phyloP scores from a whole-genome alignment of 2,329 filamentous ascomycete species.

The Monosporascus ibericus region DNA sequence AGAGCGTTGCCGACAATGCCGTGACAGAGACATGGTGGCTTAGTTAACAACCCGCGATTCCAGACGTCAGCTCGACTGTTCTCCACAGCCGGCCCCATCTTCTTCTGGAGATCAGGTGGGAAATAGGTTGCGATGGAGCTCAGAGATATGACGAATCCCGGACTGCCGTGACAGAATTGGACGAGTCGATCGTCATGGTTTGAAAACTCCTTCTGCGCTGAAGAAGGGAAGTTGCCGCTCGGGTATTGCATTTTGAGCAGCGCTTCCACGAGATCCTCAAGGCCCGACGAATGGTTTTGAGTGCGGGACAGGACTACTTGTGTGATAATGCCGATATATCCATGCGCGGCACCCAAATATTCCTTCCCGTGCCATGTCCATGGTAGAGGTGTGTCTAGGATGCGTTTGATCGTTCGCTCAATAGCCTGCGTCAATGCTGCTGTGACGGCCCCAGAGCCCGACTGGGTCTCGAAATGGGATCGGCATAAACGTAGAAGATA shows the following conservation, averaged over 20 bases:
- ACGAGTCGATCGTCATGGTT: constrained; percentile 33
- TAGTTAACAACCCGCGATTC: constrained; percentile 53
- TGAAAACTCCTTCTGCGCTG: constrained; percentile 27
- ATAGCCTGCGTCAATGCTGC: constrained; percentile 46
- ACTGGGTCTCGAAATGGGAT: constrained; percentile 1
- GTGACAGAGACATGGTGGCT: constrained; percentile 61
- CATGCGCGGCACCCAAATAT: constrained; percentile 63
- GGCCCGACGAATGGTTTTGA: constrained; percentile 2
- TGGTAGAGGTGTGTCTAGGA: constrained; percentile 42
- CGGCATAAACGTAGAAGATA: constrained; percentile 62
- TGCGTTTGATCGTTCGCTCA: constrained; percentile 50
- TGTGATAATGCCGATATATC: constrained; percentile 63
- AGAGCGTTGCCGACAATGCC: constrained; percentile 60
- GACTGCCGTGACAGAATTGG: constrained; percentile 63
- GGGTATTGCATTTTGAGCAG: constrained; percentile 54
- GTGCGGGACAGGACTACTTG: constrained; percentile 55
- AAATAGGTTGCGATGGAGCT: constrained; percentile 50
- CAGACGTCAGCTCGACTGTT: constrained; percentile 48
- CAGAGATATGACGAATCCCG: constrained; percentile 56
- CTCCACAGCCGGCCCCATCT: constrained; percentile 46
- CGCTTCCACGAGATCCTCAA: constrained; percentile 46
- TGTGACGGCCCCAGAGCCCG: constrained; percentile 46
- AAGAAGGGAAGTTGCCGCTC: constrained; percentile 59
- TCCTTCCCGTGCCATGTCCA: constrained; percentile 60
- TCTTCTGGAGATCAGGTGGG: constrained; percentile 39